Conservation (phyloP, 2,329 filamentous ascomycete genomes). For the Colletotrichum trifolii region DNA sequence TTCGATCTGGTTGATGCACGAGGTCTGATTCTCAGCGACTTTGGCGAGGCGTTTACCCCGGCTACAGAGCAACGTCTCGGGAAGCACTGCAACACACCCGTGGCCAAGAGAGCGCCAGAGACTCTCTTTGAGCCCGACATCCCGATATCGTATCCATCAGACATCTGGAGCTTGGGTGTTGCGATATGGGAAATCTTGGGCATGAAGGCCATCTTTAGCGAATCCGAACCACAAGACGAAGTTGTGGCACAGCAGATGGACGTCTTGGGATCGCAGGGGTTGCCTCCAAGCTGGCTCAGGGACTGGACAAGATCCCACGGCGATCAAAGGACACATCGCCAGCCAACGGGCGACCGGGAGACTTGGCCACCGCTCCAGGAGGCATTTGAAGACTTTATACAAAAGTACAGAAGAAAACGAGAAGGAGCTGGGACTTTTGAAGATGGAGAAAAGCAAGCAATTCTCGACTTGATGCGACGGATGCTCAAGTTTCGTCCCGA, state of each 20-base stretch:
- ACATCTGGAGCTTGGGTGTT: conserved; percentile 40
- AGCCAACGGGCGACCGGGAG: conserved; percentile 16
- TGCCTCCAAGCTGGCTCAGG: conserved; percentile 1
- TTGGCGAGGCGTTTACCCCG: conserved; percentile 46
- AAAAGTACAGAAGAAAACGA: conserved; percentile 39
- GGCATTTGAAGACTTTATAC: conserved; percentile 43
- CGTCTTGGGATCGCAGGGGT: conserved; percentile 35
- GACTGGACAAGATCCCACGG: background rate
- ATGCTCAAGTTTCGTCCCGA: conserved; percentile 46
- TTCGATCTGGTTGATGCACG: conserved; percentile 43
- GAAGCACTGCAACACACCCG: conserved; percentile 37
- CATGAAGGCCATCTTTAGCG: conserved; percentile 40
- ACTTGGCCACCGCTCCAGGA: conserved; percentile 40
- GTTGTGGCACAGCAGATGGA: conserved; percentile 40
- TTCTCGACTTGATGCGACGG: conserved; percentile 45
- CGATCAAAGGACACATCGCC: background rate
- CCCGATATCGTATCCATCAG: conserved; percentile 30
- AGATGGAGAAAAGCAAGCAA: conserved; percentile 36
- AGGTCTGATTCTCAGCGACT: conserved; percentile 46
- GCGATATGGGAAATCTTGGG: conserved; percentile 41
- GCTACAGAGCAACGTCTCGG: conserved; percentile 38
- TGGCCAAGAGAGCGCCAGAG: conserved; percentile 31
- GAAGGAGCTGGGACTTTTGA: conserved; percentile 35
- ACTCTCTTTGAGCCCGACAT: conserved; percentile 11
- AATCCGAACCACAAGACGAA: conserved; percentile 36